Conservation (phyloP, 805 yeast species). For the Torulaspora maleeae region DNA sequence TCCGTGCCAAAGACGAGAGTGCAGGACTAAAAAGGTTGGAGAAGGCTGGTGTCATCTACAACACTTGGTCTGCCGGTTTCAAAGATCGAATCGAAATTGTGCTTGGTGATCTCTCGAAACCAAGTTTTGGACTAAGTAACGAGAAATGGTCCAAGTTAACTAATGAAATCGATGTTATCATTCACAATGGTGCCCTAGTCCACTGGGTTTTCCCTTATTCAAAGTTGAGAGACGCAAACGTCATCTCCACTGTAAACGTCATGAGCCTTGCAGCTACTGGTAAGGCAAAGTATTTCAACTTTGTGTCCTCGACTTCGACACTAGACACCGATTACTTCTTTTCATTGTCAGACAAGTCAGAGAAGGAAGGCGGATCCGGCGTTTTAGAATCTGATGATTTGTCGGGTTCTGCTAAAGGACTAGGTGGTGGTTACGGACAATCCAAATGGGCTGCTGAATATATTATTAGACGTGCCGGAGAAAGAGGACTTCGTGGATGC, state of each 20-base stretch:
- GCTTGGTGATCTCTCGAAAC: slow-evolving; percentile 71
- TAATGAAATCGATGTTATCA: slow-evolving; percentile 65
- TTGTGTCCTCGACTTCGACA: slow-evolving; percentile 94
- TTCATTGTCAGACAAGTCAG: slow-evolving; percentile 64
- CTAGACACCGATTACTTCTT: slow-evolving; percentile 81
- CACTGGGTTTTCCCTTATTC: slow-evolving; percentile 98
- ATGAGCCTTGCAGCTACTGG: slow-evolving; percentile 63
- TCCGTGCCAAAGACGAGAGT: slow-evolving; percentile 67
- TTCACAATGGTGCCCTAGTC: slow-evolving; percentile 96
- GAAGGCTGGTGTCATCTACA: slow-evolving; percentile 74
- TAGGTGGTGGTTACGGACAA: slow-evolving; percentile 95
- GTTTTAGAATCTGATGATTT: slow-evolving; percentile 79
- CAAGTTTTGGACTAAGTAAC: slow-evolving; percentile 64
- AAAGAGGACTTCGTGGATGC: slow-evolving; percentile 79
- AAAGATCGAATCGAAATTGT: slow-evolving; percentile 59
- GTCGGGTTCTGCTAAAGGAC: slow-evolving; percentile 72
- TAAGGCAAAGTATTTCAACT: slow-evolving; percentile 78
- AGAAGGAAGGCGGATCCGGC: slow-evolving; percentile 63
- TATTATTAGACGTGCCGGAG: slow-evolving; percentile 82
- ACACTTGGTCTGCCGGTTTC: slow-evolving; percentile 55
- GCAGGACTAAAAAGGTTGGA: slow-evolving; percentile 74
- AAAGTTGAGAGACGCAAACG: slow-evolving; percentile 88
- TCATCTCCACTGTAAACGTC: slow-evolving; percentile 78
- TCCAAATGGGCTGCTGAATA: slow-evolving; percentile 97
- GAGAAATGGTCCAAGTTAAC: slow-evolving; percentile 55